Conservation (phyloP, 495 filamentous ascomycete genomes). For the Massariosphaeria phaeospora region DNA sequence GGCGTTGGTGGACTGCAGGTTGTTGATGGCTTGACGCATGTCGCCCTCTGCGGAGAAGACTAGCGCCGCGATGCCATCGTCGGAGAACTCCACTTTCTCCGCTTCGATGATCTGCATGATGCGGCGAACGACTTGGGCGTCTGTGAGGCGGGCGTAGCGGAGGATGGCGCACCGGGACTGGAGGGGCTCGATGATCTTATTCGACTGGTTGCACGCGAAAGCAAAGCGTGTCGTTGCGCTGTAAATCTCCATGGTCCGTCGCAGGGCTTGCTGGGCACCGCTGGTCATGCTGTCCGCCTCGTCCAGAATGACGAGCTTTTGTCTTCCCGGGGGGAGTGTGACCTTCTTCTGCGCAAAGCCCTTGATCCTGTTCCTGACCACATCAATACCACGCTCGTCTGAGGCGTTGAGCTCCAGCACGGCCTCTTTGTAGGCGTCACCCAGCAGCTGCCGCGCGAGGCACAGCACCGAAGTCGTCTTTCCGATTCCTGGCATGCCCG, state of each 20-base stretch:
- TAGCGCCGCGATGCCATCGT: conserved; percentile 90
- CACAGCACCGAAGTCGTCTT: conserved; percentile 97
- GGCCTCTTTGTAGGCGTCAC: conserved; percentile 94
- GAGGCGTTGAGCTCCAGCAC: conserved; percentile 94
- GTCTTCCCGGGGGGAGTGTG: conserved; percentile 80
- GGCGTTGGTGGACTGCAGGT: conserved; percentile 90
- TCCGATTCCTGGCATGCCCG: conserved; percentile 97
- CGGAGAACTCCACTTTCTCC: conserved; percentile 70
- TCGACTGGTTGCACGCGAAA: conserved; percentile 96
- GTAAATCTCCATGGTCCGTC: conserved; percentile 99
- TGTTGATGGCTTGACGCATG: conserved; percentile 99
- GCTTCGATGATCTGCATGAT: conserved; percentile 87
- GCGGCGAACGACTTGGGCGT: conserved; percentile 84
- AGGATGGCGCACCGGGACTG: conserved; percentile 96
- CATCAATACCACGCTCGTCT: conserved; percentile 97
- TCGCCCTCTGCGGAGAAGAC: conserved; percentile 97
- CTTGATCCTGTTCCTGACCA: conserved; percentile 97
- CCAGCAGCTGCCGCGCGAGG: conserved; percentile 85
- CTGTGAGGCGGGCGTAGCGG: conserved; percentile 86
- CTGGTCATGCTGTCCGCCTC: conserved; percentile 96
- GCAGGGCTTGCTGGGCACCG: conserved; percentile 91
- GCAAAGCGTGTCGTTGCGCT: conserved; percentile 93
- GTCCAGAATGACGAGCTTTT: conserved; percentile 96
- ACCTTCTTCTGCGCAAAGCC: conserved; percentile 99
- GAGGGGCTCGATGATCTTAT: conserved; percentile 98